These are phyloP conservation scores for Hibiscus trionum DNA, from an alignment of 345 rosid species.

Conservation along the genomic window DNA sequence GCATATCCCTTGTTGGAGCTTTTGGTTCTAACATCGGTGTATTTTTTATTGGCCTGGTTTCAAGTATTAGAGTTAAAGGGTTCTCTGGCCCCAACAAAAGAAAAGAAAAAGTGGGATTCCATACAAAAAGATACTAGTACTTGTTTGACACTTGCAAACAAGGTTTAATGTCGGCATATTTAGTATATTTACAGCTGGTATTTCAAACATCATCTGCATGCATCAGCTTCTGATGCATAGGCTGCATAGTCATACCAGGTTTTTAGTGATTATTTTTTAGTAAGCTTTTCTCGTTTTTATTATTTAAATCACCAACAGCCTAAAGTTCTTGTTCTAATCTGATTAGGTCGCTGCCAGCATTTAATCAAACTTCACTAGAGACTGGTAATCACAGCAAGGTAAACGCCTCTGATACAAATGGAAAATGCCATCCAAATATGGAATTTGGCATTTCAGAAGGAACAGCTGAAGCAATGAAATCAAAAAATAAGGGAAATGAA, in stretches of 20 bases:
- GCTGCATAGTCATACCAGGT: background rate
- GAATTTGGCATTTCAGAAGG: background rate
- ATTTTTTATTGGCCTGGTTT: background rate
- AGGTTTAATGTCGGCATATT: background rate
- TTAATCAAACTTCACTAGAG: constrained; percentile 16
- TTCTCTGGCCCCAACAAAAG: background rate
- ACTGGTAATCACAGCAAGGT: constrained; percentile 8
- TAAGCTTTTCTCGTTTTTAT: too few relatives aligned
- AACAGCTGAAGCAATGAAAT: background rate
- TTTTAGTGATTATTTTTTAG: background rate
- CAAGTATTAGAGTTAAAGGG: background rate
- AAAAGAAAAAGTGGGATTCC: background rate
- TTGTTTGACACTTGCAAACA: background rate
- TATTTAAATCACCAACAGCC: background rate
- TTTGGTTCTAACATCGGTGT: background rate
- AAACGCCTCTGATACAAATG: background rate
- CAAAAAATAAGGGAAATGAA: background rate
- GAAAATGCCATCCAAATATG: background rate
- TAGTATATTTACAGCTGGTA: background rate
- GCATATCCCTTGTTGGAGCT: background rate
- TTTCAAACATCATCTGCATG: background rate
- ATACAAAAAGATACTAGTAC: background rate
- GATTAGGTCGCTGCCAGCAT: constrained; percentile 21
- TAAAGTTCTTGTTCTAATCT: constrained; percentile 14
- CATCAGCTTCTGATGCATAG: background rate